These are phyloP conservation scores for Friedmanniomyces simplex DNA, from an alignment of 495 filamentous ascomycete species.

Conservation along the genomic window DNA sequence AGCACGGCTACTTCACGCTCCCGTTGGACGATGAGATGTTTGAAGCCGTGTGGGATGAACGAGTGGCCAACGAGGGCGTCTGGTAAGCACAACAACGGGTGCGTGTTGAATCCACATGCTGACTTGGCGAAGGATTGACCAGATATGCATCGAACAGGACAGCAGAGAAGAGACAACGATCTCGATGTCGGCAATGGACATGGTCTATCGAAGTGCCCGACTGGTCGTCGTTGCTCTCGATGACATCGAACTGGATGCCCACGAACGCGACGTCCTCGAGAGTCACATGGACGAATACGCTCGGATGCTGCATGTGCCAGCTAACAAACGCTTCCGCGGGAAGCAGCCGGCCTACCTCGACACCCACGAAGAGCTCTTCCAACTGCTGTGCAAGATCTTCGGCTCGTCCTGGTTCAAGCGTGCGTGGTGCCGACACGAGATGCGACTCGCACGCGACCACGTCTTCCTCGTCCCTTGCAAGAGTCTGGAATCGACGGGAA, in stretches of 20 bases:
- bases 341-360: constrained; percentile 26
- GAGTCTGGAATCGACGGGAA: constrained; percentile 10
- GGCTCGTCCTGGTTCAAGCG: constrained; percentile 28
- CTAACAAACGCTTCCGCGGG: constrained; percentile 19
- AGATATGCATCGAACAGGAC: constrained; percentile 30
- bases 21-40: constrained; percentile 17
- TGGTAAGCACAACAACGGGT: constrained; percentile 11
- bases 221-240: constrained; percentile 28
- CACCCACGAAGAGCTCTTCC: constrained; percentile 16
- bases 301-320: constrained; percentile 9
- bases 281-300: constrained; percentile 25
- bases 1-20: constrained; percentile 9
- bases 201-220: constrained; percentile 28
- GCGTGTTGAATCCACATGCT: too few relatives aligned
- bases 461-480: constrained; percentile 26
- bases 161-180: constrained; percentile 25
- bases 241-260: constrained; percentile 20
- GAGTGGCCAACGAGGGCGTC: constrained; percentile 13
- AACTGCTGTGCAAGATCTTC: constrained; percentile 22
- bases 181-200: constrained; percentile 28
- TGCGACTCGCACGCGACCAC: constrained; percentile 24
- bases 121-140: too few relatives aligned
- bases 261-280: constrained; percentile 19
- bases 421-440: constrained; percentile 30
- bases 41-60: constrained; percentile 18